Evolutionary conservation across 1,139 yeast species (phyloP).

Genomic region (Suhomyces chickasaworum): DNA sequence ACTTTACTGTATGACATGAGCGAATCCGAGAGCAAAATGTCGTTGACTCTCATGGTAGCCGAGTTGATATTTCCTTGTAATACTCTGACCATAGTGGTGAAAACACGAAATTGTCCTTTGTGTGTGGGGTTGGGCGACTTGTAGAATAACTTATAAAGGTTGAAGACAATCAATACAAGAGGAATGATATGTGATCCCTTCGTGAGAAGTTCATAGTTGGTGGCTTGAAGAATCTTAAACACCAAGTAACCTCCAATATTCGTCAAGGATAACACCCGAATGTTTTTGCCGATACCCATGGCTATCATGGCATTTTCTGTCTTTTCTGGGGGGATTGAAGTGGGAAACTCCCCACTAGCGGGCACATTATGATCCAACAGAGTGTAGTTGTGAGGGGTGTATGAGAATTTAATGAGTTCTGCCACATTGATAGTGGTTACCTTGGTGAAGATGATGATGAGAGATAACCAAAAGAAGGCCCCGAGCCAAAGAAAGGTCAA

Average conservation of each 20-base stretch:
- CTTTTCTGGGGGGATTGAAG: slow-evolving; percentile 33
- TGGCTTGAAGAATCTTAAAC: slow-evolving; percentile 23
- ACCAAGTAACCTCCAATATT: slow-evolving; percentile 26
- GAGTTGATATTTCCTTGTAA: slow-evolving; percentile 58
- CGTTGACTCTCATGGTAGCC: slow-evolving; percentile 64
- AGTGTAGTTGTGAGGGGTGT: slow-evolving; percentile 40
- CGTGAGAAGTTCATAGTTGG: not conserved
- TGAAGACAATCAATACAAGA: slow-evolving; percentile 13
- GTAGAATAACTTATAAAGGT: slow-evolving; percentile 17
- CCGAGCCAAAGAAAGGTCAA: slow-evolving; percentile 37
- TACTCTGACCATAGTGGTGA: slow-evolving; percentile 55
- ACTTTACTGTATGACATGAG: slow-evolving; percentile 79
- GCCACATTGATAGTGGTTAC: slow-evolving; percentile 35
- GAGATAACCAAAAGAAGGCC: slow-evolving; percentile 36
- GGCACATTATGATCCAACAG: slow-evolving; percentile 23
- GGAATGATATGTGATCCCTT: slow-evolving; percentile 10
- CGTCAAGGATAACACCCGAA: slow-evolving; percentile 24
- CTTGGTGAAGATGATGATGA: slow-evolving; percentile 31
- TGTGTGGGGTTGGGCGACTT: slow-evolving; percentile 10
- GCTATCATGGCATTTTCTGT: slow-evolving; percentile 36
- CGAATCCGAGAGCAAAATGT: slow-evolving; percentile 78
- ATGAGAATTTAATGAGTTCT: slow-evolving; percentile 41
- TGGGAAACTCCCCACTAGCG: slow-evolving; percentile 37
- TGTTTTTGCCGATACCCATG: slow-evolving; percentile 36
- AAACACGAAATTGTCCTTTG: slow-evolving; percentile 46